Percentiles rank a stretch among this genome's conserved stretches.
Conservation (phyloP, 306 rosid species). For the Albizia julibrissin region DNA sequence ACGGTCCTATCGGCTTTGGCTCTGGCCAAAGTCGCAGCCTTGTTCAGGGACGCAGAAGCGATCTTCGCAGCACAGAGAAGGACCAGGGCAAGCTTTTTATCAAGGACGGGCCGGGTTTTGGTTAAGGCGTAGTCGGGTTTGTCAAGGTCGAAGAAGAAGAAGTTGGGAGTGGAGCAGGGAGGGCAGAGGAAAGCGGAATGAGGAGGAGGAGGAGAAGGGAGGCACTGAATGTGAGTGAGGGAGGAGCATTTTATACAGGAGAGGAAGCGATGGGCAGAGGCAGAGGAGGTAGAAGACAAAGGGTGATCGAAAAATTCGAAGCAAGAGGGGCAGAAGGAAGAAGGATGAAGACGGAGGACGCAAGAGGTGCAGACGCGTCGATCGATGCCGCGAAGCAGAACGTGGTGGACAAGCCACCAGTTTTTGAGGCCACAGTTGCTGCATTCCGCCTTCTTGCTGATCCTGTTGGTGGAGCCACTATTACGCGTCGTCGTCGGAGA, state of each 20-base stretch:
- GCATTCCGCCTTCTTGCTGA: conserved; percentile 37
- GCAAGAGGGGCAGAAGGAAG: conserved; percentile 72
- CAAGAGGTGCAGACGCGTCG: conserved; percentile 84
- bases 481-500: not conserved
- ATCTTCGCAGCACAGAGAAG: conserved; percentile 71
- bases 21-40: conserved; percentile 35
- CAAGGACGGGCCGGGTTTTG: conserved; percentile 23
- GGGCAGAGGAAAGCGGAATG: conserved; percentile 56
- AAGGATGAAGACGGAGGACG: conserved; percentile 74
- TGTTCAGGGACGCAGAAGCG: conserved; percentile 48
- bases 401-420: conserved; percentile 56
- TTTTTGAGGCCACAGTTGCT: conserved; percentile 51
- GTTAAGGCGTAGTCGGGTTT: not conserved
- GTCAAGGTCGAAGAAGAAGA: conserved; percentile 57
- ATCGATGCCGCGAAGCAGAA: conserved; percentile 47
- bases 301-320: conserved; percentile 58
- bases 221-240: conserved; percentile 66
- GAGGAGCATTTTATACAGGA: conserved; percentile 76
- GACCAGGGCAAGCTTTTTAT: conserved; percentile 40
- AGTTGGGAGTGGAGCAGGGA: conserved; percentile 57
- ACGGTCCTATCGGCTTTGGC: conserved; percentile 56
- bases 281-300: conserved; percentile 32
- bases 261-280: conserved; percentile 44
- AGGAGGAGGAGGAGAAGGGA: conserved; percentile 44
- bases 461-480: not conserved